A percentile compares a stretch with the other conserved stretches of the same genome.
Conservation (phyloP, 805 yeast genomes). For the Teunomyces aglyptinius region DNA sequence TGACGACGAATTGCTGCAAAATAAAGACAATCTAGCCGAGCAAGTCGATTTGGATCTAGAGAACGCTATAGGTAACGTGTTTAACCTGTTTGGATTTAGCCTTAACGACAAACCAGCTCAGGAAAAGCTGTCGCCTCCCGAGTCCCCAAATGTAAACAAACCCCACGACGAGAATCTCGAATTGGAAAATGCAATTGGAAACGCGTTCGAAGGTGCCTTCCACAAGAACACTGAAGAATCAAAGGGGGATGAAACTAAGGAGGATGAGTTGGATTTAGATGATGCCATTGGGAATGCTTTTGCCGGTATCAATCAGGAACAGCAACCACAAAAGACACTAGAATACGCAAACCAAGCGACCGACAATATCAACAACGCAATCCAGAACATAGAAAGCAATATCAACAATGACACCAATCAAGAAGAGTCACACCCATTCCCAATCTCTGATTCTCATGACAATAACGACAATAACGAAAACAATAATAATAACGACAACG, state of each 20-base stretch:
- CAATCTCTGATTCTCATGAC: neutral
- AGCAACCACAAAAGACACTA: neutral
- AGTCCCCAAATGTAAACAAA: neutral
- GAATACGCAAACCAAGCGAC: neutral
- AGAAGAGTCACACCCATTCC: neutral
- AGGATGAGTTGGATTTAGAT: slow-evolving; percentile 17
- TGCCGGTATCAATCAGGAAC: neutral
- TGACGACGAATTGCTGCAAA: slow-evolving; percentile 10
- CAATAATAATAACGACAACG: neutral
- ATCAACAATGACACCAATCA: neutral
- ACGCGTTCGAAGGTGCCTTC: slow-evolving; percentile 9
- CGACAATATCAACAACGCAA: slow-evolving; percentile 19
- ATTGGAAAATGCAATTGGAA: slow-evolving; percentile 16
- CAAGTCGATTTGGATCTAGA: slow-evolving; percentile 26
- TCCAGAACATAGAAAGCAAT: slow-evolving; percentile 4
- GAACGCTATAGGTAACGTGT: slow-evolving; percentile 39
- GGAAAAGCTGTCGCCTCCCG: neutral
- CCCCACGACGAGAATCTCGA: slow-evolving; percentile 8
- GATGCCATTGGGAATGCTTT: slow-evolving; percentile 34
- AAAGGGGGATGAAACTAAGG: neutral
- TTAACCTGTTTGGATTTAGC: slow-evolving; percentile 29
- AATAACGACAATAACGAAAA: slow-evolving; percentile 9
- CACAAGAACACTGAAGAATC: neutral
- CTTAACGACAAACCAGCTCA: neutral
- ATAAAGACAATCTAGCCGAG: slow-evolving; percentile 1